These are phyloP conservation scores for Beauveria sp. DNA, from an alignment of 2,329 filamentous ascomycete species.

Conservation along the genomic window DNA sequence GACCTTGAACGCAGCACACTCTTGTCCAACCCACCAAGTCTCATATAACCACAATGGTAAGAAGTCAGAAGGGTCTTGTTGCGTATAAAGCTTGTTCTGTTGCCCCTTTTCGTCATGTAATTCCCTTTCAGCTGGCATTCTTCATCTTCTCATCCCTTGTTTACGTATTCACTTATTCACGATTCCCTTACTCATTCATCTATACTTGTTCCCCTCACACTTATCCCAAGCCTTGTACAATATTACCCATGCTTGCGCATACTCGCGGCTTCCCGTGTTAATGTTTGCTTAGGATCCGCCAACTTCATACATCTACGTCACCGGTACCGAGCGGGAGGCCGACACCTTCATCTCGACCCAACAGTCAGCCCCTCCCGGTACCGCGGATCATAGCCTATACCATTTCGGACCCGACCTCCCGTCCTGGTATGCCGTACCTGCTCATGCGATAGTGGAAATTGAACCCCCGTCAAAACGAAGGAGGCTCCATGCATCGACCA, in stretches of 20 bases:
- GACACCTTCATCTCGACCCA: neutral
- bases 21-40: conserved; percentile 12
- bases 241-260: neutral
- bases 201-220: too few relatives aligned
- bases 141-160: neutral
- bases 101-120: neutral
- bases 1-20: neutral
- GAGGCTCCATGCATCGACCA: neutral
- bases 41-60: conserved; percentile 9
- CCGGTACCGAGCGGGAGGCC: neutral
- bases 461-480: neutral
- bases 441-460: neutral
- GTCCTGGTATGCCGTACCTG: neutral
- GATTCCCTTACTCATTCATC: neutral
- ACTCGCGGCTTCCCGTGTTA: neutral
- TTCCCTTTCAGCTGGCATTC: neutral
- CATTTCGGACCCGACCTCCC: neutral
- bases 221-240: too few relatives aligned
- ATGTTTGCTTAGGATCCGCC: conserved; percentile 7
- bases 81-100: conserved; percentile 6
- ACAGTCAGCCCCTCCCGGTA: neutral
- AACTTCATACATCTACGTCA: neutral
- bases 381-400: neutral
- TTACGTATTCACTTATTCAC: too few relatives aligned
- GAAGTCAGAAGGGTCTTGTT: neutral